Evolutionary conservation across 1,139 yeast species (phyloP).

Genomic region (Casaregolazyma suthepensis): DNA sequence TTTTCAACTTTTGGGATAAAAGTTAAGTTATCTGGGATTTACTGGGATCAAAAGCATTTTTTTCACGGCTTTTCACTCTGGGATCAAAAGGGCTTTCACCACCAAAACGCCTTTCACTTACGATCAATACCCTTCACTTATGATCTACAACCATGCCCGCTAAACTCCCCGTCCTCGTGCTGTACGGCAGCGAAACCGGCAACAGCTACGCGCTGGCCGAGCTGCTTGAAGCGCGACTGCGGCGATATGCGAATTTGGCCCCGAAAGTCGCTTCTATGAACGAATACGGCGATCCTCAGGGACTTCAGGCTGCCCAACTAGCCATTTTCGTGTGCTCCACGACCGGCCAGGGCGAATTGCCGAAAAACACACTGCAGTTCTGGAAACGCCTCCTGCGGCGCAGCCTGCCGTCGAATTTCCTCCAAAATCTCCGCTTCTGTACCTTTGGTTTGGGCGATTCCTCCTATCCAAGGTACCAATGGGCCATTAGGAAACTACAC

Average conservation of each 20-base stretch:
- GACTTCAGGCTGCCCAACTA: slow-evolving; percentile 37
- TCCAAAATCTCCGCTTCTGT: slow-evolving; percentile 58
- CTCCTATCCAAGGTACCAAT: slow-evolving; percentile 77
- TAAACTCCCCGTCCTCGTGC: slow-evolving; percentile 40
- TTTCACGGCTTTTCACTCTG: too few species aligned
- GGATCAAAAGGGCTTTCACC: too few species aligned
- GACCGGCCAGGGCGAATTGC: slow-evolving; percentile 94
- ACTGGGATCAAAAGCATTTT: too few species aligned
- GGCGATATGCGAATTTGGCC: slow-evolving; percentile 51
- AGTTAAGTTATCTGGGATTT: too few species aligned
- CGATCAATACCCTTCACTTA: too few species aligned
- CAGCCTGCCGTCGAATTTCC: slow-evolving; percentile 52
- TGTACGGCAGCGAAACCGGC: slow-evolving; percentile 93
- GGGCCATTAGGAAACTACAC: slow-evolving; percentile 78
- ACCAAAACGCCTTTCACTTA: too few species aligned
- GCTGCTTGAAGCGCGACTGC: slow-evolving; percentile 45
- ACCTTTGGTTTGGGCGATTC: slow-evolving; percentile 95
- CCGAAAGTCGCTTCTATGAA: slow-evolving; percentile 40
- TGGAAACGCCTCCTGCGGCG: slow-evolving; percentile 69
- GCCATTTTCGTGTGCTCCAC: slow-evolving; percentile 77
- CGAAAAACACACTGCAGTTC: slow-evolving; percentile 63
- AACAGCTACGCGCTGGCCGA: slow-evolving; percentile 83
- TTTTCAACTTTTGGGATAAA: too few species aligned
- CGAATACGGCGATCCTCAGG: slow-evolving; percentile 7
- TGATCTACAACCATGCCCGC: background rate